phyloP scores from a whole-genome alignment of 2,329 filamentous ascomycete genomes.

The Fusarium sp. region DNA sequence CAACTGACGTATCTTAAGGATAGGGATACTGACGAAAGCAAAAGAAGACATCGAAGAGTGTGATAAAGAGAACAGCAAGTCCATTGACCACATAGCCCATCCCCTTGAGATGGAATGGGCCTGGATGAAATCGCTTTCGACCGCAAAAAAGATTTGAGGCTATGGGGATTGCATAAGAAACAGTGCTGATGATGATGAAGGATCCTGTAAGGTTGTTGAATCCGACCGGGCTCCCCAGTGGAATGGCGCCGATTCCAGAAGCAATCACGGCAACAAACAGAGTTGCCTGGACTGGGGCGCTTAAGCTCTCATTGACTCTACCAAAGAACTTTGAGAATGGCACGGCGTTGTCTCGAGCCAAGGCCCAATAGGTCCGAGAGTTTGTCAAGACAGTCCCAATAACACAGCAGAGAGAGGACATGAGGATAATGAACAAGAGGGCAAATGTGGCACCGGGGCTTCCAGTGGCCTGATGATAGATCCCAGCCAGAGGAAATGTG shows the following conservation, averaged over 20 bases:
- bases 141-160: constrained; percentile 29
- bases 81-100: constrained; percentile 26
- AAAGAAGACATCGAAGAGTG: constrained; percentile 39
- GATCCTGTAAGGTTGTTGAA: constrained; percentile 42
- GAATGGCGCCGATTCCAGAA: constrained; percentile 39
- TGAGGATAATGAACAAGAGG: constrained; percentile 38
- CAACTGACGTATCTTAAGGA: background rate
- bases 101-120: constrained; percentile 27
- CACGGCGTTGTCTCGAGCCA: constrained; percentile 41
- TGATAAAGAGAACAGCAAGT: constrained; percentile 29
- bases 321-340: constrained; percentile 32
- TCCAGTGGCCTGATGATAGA: constrained; percentile 38
- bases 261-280: constrained; percentile 39
- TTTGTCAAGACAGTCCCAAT: constrained; percentile 39
- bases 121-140: constrained; percentile 23
- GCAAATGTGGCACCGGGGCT: constrained; percentile 34
- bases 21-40: constrained; percentile 39
- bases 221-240: constrained; percentile 36
- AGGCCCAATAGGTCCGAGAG: constrained; percentile 38
- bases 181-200: constrained; percentile 42
- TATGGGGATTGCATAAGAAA: constrained; percentile 40
- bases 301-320: constrained; percentile 25
- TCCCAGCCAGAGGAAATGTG: constrained; percentile 36
- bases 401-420: constrained; percentile 37
- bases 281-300: constrained; percentile 37